A percentile compares a stretch with the other conserved stretches of the same genome.
Conservation (phyloP, 78 protist genomes). For the Mastigamoeba balamuthi region DNA sequence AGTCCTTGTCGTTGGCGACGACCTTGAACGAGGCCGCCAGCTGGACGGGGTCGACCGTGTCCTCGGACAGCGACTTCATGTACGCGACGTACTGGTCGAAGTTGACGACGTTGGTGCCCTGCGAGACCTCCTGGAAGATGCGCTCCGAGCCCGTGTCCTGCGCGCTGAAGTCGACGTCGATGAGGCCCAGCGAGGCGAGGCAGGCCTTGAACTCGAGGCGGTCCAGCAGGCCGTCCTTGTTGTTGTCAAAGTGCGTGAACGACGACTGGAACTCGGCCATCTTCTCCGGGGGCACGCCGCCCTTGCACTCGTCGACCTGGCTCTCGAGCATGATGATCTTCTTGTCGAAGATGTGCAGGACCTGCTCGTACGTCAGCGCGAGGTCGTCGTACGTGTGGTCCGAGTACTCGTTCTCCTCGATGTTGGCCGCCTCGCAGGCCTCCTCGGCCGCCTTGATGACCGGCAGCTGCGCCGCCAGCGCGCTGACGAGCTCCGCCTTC, state of each 20-base stretch:
- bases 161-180: background rate
- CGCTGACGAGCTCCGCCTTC: background rate
- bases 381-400: background rate
- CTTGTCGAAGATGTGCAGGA: background rate
- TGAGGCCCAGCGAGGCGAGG: background rate
- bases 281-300: background rate
- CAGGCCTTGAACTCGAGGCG: background rate
- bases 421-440: background rate
- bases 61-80: background rate
- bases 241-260: background rate
- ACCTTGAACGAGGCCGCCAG: background rate
- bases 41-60: background rate
- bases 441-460: background rate
- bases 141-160: background rate
- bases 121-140: background rate
- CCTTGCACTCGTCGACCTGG: background rate
- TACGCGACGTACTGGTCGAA: constrained; percentile 1
- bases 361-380: background rate
- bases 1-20: constrained; percentile 3
- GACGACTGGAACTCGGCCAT: background rate
- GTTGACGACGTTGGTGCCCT: background rate
- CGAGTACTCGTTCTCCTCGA: background rate
- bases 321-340: background rate
- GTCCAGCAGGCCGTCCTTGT: background rate
- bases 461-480: background rate